Conservation (phyloP, 306 rosid species). For the Rubus idaeus region DNA sequence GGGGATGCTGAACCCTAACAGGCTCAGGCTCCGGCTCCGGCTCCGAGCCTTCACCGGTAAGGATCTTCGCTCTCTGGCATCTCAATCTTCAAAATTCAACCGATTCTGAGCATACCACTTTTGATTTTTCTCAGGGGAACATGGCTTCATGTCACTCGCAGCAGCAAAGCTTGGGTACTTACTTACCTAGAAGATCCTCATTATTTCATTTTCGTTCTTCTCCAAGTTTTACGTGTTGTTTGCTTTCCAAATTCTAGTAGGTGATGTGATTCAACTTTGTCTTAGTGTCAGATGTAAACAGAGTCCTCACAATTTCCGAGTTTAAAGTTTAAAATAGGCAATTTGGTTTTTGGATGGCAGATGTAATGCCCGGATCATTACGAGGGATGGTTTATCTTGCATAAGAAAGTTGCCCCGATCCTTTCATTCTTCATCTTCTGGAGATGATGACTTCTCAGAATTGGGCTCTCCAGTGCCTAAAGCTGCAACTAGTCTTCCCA, state of each 20-base stretch:
- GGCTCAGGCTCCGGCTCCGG: background rate
- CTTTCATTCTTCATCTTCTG: constrained; percentile 9
- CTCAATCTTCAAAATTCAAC: background rate
- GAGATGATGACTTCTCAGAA: constrained; percentile 19
- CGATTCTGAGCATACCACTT: background rate
- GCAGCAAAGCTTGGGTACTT: constrained; percentile 3
- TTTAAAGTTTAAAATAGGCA: background rate
- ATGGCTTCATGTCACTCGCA: background rate
- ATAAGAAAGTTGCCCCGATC: background rate
- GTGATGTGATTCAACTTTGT: background rate
- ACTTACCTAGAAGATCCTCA: background rate
- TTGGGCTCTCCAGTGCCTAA: constrained; percentile 16
- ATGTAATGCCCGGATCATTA: background rate
- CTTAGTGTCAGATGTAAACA: no score
- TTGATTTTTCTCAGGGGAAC: background rate
- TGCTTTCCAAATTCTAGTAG: background rate
- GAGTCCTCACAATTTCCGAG: background rate
- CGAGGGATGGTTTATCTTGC: constrained; percentile 5
- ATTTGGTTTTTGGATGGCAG: background rate
- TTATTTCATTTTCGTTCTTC: background rate
- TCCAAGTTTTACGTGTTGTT: background rate
- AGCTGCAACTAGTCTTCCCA: background rate
- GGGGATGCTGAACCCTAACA: background rate
- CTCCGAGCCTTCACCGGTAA: background rate
- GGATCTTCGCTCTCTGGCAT: background rate